phyloP scores from a whole-genome alignment of 371 early-diverging fungal genomes.

The Gilbertella persicaria region DNA sequence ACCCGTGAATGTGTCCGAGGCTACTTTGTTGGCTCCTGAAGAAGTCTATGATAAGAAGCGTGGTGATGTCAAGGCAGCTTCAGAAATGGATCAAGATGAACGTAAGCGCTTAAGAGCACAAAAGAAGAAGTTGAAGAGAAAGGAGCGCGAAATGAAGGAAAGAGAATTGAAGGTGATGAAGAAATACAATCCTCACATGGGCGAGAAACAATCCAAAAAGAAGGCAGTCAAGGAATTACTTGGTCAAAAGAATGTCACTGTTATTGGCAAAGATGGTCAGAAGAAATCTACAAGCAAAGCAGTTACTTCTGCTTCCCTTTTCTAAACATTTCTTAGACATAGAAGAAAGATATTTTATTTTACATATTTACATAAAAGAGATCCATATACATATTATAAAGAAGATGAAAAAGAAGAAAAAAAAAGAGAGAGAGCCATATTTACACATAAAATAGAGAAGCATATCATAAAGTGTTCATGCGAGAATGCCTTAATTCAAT shows the following conservation, averaged over 20 bases:
- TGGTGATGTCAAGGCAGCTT: constrained; percentile 61
- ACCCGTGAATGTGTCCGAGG: constrained; percentile 85
- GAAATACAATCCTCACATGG: constrained; percentile 53
- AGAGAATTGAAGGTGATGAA: constrained; percentile 52
- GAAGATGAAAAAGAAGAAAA: too few species aligned
- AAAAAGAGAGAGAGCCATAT: too few species aligned
- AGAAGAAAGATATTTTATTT: too few species aligned
- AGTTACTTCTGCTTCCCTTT: constrained; percentile 33
- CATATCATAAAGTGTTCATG: too few species aligned
- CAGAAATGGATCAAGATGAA: constrained; percentile 76
- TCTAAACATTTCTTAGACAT: constrained; percentile 14
- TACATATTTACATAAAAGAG: neutral
- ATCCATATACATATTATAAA: neutral
- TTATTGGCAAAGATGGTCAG: constrained; percentile 65
- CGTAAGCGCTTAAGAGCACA: constrained; percentile 66
- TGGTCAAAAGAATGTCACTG: constrained; percentile 65
- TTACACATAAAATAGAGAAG: too few species aligned
- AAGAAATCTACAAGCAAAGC: constrained; percentile 29
- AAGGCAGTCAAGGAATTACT: constrained; percentile 73
- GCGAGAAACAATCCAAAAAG: constrained; percentile 58
- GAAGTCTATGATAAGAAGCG: constrained; percentile 83
- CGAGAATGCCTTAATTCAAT: neutral
- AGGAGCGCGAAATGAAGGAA: constrained; percentile 61
- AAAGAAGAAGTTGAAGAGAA: constrained; percentile 68
- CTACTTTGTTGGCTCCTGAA: constrained; percentile 85